Conservation (phyloP, 73 alveolate species). For the Symbiodinium natans region DNA sequence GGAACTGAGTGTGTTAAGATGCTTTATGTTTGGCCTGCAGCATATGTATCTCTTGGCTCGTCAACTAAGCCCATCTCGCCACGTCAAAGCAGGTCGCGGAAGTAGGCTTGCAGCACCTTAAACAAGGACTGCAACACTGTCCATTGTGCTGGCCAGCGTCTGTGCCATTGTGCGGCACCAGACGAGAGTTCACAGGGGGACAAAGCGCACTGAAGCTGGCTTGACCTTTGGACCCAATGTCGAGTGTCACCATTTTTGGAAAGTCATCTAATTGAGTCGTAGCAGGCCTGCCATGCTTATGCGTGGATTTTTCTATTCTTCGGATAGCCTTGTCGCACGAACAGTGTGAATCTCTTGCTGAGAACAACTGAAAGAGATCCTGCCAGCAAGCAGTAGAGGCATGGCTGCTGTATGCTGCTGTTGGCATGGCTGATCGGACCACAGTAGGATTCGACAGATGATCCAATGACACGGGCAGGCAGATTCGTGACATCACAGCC, state of each 20-base stretch:
- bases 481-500: slow-evolving; percentile 13
- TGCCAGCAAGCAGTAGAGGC: background rate
- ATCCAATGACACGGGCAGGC: slow-evolving; percentile 3
- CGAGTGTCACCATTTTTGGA: background rate
- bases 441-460: too few relatives aligned
- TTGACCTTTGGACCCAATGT: background rate
- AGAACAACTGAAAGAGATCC: background rate
- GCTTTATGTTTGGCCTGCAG: background rate
- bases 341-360: background rate
- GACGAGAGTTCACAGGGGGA: background rate
- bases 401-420: too few relatives aligned
- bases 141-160: background rate
- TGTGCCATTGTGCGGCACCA: background rate
- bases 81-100: background rate
- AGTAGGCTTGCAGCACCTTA: background rate
- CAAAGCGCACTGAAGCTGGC: background rate
- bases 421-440: too few relatives aligned
- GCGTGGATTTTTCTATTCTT: background rate
- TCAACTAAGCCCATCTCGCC: background rate
- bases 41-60: too few relatives aligned
- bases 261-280: background rate
- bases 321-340: background rate
- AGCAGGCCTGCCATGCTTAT: background rate
- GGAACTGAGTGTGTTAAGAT: background rate
- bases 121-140: background rate